Evolutionary conservation across 805 yeast genomes (phyloP).

Genomic region (Saccharomycopsis oosterbeekiorum): DNA sequence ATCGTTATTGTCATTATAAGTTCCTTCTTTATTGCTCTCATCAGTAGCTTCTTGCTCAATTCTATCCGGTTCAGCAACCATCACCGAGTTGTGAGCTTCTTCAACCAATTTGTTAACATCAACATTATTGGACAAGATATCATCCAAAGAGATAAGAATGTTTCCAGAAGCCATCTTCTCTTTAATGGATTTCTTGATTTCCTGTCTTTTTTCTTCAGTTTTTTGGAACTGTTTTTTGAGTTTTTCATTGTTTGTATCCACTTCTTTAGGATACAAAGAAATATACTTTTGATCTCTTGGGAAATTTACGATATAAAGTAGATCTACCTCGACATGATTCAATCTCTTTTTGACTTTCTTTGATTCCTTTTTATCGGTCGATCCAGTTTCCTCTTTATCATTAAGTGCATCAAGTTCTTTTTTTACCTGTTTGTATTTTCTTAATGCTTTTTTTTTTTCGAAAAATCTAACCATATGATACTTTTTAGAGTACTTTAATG

Average conservation of each 20-base stretch:
- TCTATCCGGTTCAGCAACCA: constrained; percentile 15
- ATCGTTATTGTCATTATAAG: constrained; percentile 21
- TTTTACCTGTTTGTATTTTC: constrained; percentile 47
- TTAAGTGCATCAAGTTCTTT: constrained; percentile 25
- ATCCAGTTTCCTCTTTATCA: constrained; percentile 15
- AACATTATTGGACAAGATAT: constrained; percentile 29
- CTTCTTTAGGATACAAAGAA: constrained; percentile 54
- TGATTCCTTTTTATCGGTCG: constrained; percentile 19
- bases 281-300: constrained; percentile 76
- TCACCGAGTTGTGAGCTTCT: constrained; percentile 9
- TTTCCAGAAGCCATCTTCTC: constrained; percentile 41
- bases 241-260: constrained; percentile 23
- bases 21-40: constrained; percentile 19
- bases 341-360: constrained; percentile 41
- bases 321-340: constrained; percentile 52
- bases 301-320: constrained; percentile 65
- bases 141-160: constrained; percentile 48
- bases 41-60: constrained; percentile 6
- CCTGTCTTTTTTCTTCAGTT: constrained; percentile 36
- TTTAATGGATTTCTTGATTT: constrained; percentile 44
- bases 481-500: constrained; percentile 49
- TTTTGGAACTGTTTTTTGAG: constrained; percentile 31
- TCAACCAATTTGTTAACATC: constrained; percentile 14
- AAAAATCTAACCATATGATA: constrained; percentile 93
- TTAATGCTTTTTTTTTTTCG: constrained; percentile 75